Base-by-base conservation (phyloP, 306 rosid genomes). In the Oxytropis ochrocephala region DNA sequence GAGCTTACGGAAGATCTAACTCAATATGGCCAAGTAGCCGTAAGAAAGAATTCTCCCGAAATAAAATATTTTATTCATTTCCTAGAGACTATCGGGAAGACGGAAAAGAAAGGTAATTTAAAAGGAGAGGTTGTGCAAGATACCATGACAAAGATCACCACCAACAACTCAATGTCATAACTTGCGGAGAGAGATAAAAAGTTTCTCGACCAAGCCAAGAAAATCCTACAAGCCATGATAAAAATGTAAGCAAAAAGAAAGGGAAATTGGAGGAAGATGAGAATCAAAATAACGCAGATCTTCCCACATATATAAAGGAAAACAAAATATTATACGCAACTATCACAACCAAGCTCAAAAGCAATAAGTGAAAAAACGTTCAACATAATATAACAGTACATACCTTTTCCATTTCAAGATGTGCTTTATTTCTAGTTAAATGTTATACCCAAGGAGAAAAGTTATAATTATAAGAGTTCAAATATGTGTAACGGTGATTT, bases 81-180 rank as follows among this genome's bases (percentile, higher is more conserved):
- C 59, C 58, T 2, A 24, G 9, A 65, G 30, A 32, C n/a, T 42
- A 53, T 39, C 36, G 50, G 43, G 16, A 17, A 27, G 62, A 50
- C 18, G n/a, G 11, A 12, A 16, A 29, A 33, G 53, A 7, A 5
- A 7, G 57, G 41, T 21, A 30, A 71, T 2, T 13, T 64, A 17
- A 41, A 36, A 9, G 68, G 69, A 38, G 64, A 39, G 52, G 72
- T 30, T 48, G 70, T n/a, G 77, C 67, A 52, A 56, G 24, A 38
- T 86, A 95, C 99, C 99, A 95, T 95, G 80, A 84, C 89, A n/a
- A 72, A 93, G 78, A 80, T 95, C 99, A 19, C 99, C 99, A 77
- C 91, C 89, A 38, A 90, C 67, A 95, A 79, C 75, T 91, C 91
- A 80, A 91, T 79, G 69, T 83, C 99, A 79, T 95, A 95, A 65